Conservation (phyloP, 495 filamentous ascomycete genomes). For the Cladorrhinum samala region DNA sequence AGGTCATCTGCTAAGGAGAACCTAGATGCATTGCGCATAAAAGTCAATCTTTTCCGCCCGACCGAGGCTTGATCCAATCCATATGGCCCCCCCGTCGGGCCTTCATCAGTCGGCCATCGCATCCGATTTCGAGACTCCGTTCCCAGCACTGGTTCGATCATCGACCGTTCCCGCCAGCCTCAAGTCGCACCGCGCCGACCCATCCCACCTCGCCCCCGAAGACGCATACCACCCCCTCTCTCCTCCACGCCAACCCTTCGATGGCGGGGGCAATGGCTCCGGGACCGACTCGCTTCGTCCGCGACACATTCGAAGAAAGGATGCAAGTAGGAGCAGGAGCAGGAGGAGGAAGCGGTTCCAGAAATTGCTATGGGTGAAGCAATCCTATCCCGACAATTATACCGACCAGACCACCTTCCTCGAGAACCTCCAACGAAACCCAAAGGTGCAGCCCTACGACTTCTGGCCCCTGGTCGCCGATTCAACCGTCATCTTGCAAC, state of each 20-base stretch:
- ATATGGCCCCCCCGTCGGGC: conserved; percentile 35
- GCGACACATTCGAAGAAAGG: conserved; percentile 28
- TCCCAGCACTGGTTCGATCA: conserved; percentile 30
- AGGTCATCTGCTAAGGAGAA: no score
- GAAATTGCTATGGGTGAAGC: conserved; percentile 96
- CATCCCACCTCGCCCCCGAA: conserved; percentile 66
- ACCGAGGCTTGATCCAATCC: conserved; percentile 10
- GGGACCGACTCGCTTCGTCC: conserved; percentile 18
- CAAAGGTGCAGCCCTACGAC: conserved; percentile 87
- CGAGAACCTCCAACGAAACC: conserved; percentile 92
- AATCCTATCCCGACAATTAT: conserved; percentile 97
- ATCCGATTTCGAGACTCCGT: conserved; percentile 24
- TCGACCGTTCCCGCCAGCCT: conserved; percentile 35
- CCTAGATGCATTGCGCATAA: conserved; percentile 18
- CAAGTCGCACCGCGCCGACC: conserved; percentile 35
- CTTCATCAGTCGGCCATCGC: conserved; percentile 25
- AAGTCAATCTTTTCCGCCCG: no score
- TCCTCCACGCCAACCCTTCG: conserved; percentile 49
- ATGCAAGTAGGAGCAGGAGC: conserved; percentile 34
- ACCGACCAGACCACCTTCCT: conserved; percentile 95
- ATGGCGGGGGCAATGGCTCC: conserved; percentile 26
- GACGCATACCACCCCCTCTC: conserved; percentile 67
- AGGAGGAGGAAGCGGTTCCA: conserved; percentile 73
- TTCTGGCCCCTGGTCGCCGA: conserved; percentile 97
- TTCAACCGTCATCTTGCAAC: conserved; percentile 93